These are phyloP conservation scores for Septoria petroselini DNA, from an alignment of 2,329 filamentous ascomycete genomes.

Conservation along the genomic window DNA sequence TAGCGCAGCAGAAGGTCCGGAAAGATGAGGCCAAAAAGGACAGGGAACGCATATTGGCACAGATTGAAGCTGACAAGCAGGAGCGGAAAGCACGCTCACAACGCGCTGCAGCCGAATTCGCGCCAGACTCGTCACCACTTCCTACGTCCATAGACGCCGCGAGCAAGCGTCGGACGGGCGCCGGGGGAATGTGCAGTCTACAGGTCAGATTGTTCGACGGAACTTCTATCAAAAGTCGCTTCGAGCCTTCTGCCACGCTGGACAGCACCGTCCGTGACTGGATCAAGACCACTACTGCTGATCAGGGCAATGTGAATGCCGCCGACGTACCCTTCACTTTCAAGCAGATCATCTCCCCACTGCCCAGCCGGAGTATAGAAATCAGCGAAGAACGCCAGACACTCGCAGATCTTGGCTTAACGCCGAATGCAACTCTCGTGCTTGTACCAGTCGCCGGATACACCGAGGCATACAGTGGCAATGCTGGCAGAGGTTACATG, in stretches of 20 bases:
- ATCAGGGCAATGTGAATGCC: slow-evolving; percentile 35
- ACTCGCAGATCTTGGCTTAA: slow-evolving; percentile 67
- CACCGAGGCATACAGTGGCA: slow-evolving; percentile 55
- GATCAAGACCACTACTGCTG: slow-evolving; percentile 60
- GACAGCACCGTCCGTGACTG: slow-evolving; percentile 67
- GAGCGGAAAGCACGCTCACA: slow-evolving; percentile 60
- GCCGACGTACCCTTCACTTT: slow-evolving; percentile 66
- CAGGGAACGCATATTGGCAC: slow-evolving; percentile 66
- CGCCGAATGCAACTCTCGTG: slow-evolving; percentile 78
- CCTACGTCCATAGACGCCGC: slow-evolving; percentile 23
- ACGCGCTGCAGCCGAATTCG: slow-evolving; percentile 15
- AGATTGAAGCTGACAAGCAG: slow-evolving; percentile 73
- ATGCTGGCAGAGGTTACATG: slow-evolving; percentile 32
- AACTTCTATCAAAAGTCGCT: slow-evolving; percentile 69
- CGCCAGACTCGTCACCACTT: slow-evolving; percentile 10
- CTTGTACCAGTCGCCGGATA: slow-evolving; percentile 67
- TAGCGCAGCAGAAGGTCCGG: slow-evolving; percentile 53
- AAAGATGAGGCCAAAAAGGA: slow-evolving; percentile 66
- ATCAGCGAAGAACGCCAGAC: slow-evolving; percentile 69
- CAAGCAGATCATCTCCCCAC: slow-evolving; percentile 75
- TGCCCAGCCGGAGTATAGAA: slow-evolving; percentile 71
- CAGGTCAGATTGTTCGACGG: slow-evolving; percentile 84
- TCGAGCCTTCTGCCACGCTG: slow-evolving; percentile 60
- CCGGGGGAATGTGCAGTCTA: slow-evolving; percentile 44
- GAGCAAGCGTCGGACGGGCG: slow-evolving; percentile 20